Evolutionary conservation across 768 basidiomycete species (phyloP), one percentile per base, ranked within the genome.

Genomic region (Tephrocybe sp.): DNA sequence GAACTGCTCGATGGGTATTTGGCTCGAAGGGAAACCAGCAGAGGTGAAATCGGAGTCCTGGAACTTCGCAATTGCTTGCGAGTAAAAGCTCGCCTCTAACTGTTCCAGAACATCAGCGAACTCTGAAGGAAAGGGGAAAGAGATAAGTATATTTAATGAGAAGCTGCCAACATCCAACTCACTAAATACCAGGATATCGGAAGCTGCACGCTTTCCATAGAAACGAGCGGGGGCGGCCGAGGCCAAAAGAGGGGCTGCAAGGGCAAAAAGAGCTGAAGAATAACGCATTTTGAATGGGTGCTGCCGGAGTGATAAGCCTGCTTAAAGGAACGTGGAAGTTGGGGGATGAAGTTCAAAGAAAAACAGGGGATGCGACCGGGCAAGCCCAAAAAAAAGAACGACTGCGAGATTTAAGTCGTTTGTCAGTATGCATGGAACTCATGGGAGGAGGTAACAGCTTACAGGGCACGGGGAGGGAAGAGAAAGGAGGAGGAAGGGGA

Each of bases 41-140:
- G 66, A 53, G 7, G 63, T 65, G 64, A 91, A 91, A 63, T 86
- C 85, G 3, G 75, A 61, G 25, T 71, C 68, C 56, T 79, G 66
- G 73, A 91, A 91, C 58, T 83, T 84, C 11, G 65, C 45, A 19
- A 90, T 69, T 13, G 80, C 87, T 59, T 88, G 76, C 2, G 67
- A 50, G 64, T 92, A 92, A 61, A 91, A 91, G 22, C 69, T 57
- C 11, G 75, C 75, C 64, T 91, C 89, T 13, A 91, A 70, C 54
- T 84, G 79, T 63, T 91, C 89, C 37, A 91, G 72, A 42, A 87
- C 82, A 62, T 82, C 72, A 38, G 88, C 86, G 55, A 91, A 91
- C 61, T 83, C 89, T 91, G 8, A 9, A 4, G 27, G 41, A 13
- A n/a, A 43, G 40, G 43, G 25, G 12, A 15, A 18, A 23, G 13